Evolutionary conservation across 2,329 filamentous ascomycete genomes (phyloP).

Genomic region (Teratosphaeriaceae sp.): DNA sequence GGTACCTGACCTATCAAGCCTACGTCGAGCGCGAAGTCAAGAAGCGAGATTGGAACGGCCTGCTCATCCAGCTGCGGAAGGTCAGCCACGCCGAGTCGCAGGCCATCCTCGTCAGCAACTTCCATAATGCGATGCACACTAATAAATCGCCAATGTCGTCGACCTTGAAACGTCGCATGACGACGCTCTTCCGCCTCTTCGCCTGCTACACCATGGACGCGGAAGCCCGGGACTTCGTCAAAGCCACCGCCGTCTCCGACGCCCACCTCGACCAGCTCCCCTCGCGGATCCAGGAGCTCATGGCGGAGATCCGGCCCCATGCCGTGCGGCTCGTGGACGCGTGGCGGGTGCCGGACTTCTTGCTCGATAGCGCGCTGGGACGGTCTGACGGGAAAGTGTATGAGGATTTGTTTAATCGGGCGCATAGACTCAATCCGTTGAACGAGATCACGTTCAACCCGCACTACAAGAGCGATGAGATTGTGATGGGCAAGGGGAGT

Average conservation of each 20-base stretch:
- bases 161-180: constrained; percentile 29
- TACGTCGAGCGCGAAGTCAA: constrained; percentile 40
- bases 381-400: constrained; percentile 48
- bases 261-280: constrained; percentile 36
- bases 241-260: constrained; percentile 36
- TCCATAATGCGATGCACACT: constrained; percentile 34
- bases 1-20: constrained; percentile 36
- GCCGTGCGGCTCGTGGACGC: constrained; percentile 47
- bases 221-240: constrained; percentile 40
- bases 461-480: constrained; percentile 43
- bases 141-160: constrained; percentile 20
- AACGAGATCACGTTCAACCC: constrained; percentile 46
- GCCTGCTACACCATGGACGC: constrained; percentile 42
- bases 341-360: constrained; percentile 48
- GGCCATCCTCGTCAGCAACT: constrained; percentile 42
- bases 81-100: constrained; percentile 43
- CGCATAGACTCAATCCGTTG: constrained; percentile 46
- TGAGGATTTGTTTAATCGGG: constrained; percentile 46
- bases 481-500: constrained; percentile 38
- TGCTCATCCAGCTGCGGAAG: constrained; percentile 38
- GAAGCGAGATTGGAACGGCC: constrained; percentile 42
- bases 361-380: constrained; percentile 47
- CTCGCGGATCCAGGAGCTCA: constrained; percentile 38
- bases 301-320: constrained; percentile 45
- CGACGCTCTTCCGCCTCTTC: constrained; percentile 33